phyloP scores from a whole-genome alignment of 306 rosid species.

The Cucumis cinereus region DNA sequence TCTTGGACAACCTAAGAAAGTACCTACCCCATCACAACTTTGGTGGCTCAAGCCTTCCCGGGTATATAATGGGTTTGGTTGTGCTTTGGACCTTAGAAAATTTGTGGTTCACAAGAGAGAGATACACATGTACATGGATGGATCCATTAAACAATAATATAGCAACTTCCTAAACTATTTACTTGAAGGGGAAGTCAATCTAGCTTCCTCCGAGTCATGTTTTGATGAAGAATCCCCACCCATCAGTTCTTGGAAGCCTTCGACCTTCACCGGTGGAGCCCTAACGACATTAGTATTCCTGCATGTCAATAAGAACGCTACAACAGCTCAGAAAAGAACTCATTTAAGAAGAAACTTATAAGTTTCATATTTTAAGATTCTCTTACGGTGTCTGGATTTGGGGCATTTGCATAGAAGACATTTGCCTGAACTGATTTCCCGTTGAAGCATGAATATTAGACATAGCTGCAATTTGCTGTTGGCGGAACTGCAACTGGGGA shows the following conservation, averaged over 20 bases:
- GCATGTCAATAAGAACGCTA: conserved; percentile 16
- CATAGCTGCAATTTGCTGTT: conserved; percentile 63
- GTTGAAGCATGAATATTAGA: conserved; percentile 49
- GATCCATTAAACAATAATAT: not conserved
- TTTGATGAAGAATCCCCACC: conserved; percentile 72
- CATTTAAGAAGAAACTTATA: not conserved
- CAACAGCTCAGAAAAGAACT: conserved; percentile 4
- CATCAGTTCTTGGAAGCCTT: conserved; percentile 82
- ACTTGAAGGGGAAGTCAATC: conserved; percentile 55
- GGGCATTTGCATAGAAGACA: conserved; percentile 48
- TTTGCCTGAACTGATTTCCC: conserved; percentile 57
- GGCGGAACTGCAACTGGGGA: conserved; percentile 68
- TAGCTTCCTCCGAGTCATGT: conserved; percentile 73
- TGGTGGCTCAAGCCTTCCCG: not conserved
- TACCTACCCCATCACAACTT: not conserved
- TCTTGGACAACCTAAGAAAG: not conserved
- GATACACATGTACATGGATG: not conserved
- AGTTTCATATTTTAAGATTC: not conserved
- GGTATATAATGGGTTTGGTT: not conserved
- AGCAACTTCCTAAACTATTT: conserved; percentile 19
- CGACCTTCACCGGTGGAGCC: conserved; percentile 93
- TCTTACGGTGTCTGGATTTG: conserved; percentile 66
- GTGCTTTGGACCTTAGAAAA: not conserved
- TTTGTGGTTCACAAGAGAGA: not conserved
- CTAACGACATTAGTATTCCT: conserved; percentile 60